Evolutionary conservation across 2,329 filamentous ascomycete genomes (phyloP).

Genomic region (Apiospora koreana): DNA sequence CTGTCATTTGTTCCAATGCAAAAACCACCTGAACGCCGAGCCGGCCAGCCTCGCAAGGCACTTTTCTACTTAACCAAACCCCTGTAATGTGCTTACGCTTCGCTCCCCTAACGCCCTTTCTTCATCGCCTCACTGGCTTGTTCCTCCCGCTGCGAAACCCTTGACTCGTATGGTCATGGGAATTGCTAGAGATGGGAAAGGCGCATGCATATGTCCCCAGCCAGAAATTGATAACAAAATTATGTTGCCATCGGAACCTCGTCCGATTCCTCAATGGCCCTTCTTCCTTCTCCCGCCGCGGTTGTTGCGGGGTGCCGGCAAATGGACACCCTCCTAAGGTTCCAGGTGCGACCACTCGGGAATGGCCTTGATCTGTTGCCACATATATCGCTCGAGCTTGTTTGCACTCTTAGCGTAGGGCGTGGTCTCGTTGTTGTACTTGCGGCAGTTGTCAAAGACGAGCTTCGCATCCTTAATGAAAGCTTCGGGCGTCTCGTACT

Average conservation of each 20-base stretch:
- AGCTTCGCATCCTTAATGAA: conserved; percentile 87
- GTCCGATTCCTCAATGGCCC: background rate
- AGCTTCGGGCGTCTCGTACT: conserved; percentile 89
- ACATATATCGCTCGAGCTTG: conserved; percentile 93
- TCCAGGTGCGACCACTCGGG: conserved; percentile 83
- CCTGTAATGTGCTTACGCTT: background rate
- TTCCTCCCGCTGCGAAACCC: background rate
- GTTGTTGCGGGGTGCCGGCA: background rate
- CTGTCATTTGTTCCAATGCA: background rate
- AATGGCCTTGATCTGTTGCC: conserved; percentile 85
- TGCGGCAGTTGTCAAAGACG: conserved; percentile 91
- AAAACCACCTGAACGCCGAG: conserved; percentile 5
- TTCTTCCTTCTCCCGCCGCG: conserved; percentile 8
- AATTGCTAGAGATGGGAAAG: background rate
- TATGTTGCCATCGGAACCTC: background rate
- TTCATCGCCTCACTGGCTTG: background rate
- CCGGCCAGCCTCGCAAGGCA: background rate
- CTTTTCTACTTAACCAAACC: background rate
- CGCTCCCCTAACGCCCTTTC: background rate
- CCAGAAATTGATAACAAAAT: background rate
- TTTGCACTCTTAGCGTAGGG: conserved; percentile 94
- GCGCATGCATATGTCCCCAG: background rate
- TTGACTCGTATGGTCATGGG: background rate
- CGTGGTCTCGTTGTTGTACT: conserved; percentile 95
- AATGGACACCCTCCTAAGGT: conserved; percentile 33